phyloP scores from a whole-genome alignment of 2,329 filamentous ascomycete species.

The Beauveria sp. region DNA sequence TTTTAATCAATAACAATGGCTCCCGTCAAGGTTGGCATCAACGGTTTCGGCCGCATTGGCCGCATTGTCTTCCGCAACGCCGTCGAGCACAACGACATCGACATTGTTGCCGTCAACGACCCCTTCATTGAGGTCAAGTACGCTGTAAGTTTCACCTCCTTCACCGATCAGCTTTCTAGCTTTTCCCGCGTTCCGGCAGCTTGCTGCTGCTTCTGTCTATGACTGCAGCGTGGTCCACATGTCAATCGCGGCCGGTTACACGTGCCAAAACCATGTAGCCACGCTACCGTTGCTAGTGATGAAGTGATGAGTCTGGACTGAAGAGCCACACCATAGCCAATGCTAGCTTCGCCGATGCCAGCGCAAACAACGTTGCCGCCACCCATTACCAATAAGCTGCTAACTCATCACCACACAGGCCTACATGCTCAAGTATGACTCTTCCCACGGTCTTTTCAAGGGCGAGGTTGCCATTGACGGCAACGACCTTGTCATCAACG shows the following conservation, averaged over 20 bases:
- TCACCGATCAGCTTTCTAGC: background rate
- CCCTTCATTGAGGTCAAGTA: slow-evolving; percentile 98
- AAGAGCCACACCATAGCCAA: background rate
- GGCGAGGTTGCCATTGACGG: slow-evolving; percentile 68
- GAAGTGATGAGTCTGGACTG: background rate
- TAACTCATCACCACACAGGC: slow-evolving; percentile 45
- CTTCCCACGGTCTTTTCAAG: slow-evolving; percentile 94
- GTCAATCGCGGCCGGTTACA: background rate
- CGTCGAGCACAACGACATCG: slow-evolving; percentile 78
- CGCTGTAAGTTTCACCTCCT: slow-evolving; percentile 63
- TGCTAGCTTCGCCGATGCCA: background rate
- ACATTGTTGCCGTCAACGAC: slow-evolving; percentile 96
- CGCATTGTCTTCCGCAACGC: slow-evolving; percentile 99
- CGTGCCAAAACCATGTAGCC: background rate
- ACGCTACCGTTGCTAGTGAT: background rate
- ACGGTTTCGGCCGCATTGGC: slow-evolving; percentile 99
- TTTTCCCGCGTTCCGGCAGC: background rate
- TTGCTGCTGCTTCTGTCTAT: background rate
- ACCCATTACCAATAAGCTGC: background rate
- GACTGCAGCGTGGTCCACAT: background rate
- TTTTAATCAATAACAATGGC: slow-evolving; percentile 31
- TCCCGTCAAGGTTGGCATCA: slow-evolving; percentile 82
- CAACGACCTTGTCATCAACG: slow-evolving; percentile 77
- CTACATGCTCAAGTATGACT: slow-evolving; percentile 99
- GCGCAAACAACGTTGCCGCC: background rate